These are phyloP conservation scores for Candida pseudoviswanathii DNA, from an alignment of 1,139 yeast genomes.

Conservation along the genomic window DNA sequence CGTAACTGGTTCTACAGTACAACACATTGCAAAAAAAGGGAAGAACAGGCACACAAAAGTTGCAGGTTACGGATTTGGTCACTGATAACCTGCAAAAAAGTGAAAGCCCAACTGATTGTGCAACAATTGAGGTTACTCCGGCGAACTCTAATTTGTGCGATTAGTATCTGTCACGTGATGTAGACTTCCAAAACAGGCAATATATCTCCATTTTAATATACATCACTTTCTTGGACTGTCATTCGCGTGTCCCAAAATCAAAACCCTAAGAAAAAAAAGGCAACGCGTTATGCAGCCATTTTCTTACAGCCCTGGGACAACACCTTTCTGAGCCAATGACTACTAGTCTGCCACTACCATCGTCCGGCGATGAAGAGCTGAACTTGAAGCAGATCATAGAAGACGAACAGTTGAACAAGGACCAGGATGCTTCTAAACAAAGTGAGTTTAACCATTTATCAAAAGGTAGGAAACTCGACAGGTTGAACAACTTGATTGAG, in stretches of 20 bases:
- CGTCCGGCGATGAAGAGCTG: constrained; percentile 9
- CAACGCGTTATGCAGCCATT: no score
- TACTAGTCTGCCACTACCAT: constrained; percentile 9
- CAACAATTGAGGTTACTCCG: background rate
- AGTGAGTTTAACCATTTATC: constrained; percentile 44
- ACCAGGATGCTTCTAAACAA: constrained; percentile 26
- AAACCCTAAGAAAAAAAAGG: no score
- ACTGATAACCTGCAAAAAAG: background rate
- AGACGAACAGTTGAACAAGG: constrained; percentile 9
- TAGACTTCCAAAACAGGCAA: background rate
- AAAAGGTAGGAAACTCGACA: constrained; percentile 50
- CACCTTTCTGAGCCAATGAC: constrained; percentile 2
- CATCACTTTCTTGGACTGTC: background rate
- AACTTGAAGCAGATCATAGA: constrained; percentile 5
- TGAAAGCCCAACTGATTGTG: no score
- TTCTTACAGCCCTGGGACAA: background rate
- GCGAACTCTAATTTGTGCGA: background rate
- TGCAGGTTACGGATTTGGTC: background rate
- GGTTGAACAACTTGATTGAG: constrained; percentile 72
- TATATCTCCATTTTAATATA: background rate
- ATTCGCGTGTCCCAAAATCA: background rate
- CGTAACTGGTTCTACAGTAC: background rate
- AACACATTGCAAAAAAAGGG: background rate
- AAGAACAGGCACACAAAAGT: background rate
- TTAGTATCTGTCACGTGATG: background rate